phyloP scores from a whole-genome alignment of 1,284 basidiomycete species.

The Pulveroboletus sp. region DNA sequence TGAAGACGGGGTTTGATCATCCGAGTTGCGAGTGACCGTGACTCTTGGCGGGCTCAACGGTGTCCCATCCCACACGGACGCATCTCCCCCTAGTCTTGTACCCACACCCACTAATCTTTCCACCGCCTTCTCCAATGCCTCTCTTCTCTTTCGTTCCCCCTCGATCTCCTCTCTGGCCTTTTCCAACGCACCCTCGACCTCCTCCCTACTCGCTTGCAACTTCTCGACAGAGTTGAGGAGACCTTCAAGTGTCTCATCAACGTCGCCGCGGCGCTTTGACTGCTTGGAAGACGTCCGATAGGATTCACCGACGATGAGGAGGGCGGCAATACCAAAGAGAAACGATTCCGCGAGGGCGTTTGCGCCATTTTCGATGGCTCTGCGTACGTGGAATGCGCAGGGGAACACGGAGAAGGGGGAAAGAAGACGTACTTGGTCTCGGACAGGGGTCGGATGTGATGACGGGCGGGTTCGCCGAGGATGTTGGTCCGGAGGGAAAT shows the following conservation, averaged over 20 bases:
- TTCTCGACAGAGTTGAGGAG: slow-evolving; percentile 47
- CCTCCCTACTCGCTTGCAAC: slow-evolving; percentile 34
- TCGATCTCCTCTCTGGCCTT: slow-evolving; percentile 28
- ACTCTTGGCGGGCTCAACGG: slow-evolving; percentile 49
- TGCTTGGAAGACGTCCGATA: slow-evolving; percentile 75
- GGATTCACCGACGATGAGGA: slow-evolving; percentile 74
- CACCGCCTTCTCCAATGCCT: slow-evolving; percentile 62
- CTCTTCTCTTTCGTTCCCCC: slow-evolving; percentile 39
- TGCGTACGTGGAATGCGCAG: slow-evolving; percentile 27
- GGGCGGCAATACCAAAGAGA: slow-evolving; percentile 76
- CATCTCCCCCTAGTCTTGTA: slow-evolving; percentile 55
- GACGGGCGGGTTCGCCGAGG: slow-evolving; percentile 70
- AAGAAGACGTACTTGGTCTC: slow-evolving; percentile 60
- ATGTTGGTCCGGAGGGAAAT: slow-evolving; percentile 74
- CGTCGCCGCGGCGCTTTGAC: slow-evolving; percentile 68
- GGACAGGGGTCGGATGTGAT: slow-evolving; percentile 76
- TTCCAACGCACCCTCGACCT: slow-evolving; percentile 42
- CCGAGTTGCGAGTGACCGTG: slow-evolving; percentile 24
- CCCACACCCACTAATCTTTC: slow-evolving; percentile 73
- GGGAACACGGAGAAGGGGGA: no score
- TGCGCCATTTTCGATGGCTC: slow-evolving; percentile 87
- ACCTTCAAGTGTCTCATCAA: slow-evolving; percentile 71
- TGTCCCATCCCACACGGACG: slow-evolving; percentile 45
- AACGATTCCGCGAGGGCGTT: slow-evolving; percentile 86
- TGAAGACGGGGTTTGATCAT: background rate